These are phyloP conservation scores for Chlorencoelia australis DNA, from an alignment of 2,329 filamentous ascomycete species.

Conservation along the genomic window DNA sequence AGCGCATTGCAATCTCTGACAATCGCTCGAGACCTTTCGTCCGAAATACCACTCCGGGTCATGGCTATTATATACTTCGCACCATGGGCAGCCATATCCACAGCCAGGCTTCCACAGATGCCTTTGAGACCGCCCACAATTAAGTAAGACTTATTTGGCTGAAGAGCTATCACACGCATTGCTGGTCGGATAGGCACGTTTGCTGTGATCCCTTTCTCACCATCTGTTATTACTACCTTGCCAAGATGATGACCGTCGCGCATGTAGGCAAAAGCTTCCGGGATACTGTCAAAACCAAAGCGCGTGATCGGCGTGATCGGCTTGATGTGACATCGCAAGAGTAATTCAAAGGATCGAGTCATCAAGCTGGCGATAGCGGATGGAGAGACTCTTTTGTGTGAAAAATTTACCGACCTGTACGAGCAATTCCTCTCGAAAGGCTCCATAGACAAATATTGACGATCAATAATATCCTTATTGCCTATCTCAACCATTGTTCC, in stretches of 20 bases:
- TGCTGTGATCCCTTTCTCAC: not conserved
- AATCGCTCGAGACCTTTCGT: slow-evolving; percentile 4
- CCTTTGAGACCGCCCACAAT: slow-evolving; percentile 18
- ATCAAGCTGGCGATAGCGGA: slow-evolving; percentile 2
- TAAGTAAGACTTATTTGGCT: slow-evolving; percentile 13
- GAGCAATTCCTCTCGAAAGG: slow-evolving; percentile 12
- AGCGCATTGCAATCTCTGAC: not conserved
- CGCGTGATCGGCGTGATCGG: slow-evolving; percentile 12
- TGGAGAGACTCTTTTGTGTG: slow-evolving; percentile 7
- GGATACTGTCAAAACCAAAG: slow-evolving; percentile 22
- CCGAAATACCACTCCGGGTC: slow-evolving; percentile 9
- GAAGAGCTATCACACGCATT: slow-evolving; percentile 13
- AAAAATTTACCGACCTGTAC: slow-evolving; percentile 16
- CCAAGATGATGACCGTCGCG: slow-evolving; percentile 33
- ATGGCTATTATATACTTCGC: slow-evolving; percentile 12
- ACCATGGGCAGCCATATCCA: slow-evolving; percentile 5
- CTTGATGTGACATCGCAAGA: slow-evolving; percentile 8
- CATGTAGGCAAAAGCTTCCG: slow-evolving; percentile 21
- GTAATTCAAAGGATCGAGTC: slow-evolving; percentile 5
- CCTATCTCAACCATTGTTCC: slow-evolving; percentile 23
- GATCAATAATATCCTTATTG: slow-evolving; percentile 13
- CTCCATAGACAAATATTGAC: slow-evolving; percentile 11
- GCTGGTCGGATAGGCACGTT: slow-evolving; percentile 4
- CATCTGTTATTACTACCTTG: slow-evolving; percentile 29
- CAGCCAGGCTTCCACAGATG: slow-evolving; percentile 10